These are phyloP conservation scores for Viridothelium virens DNA, from an alignment of 495 filamentous ascomycete species.

Conservation along the genomic window DNA sequence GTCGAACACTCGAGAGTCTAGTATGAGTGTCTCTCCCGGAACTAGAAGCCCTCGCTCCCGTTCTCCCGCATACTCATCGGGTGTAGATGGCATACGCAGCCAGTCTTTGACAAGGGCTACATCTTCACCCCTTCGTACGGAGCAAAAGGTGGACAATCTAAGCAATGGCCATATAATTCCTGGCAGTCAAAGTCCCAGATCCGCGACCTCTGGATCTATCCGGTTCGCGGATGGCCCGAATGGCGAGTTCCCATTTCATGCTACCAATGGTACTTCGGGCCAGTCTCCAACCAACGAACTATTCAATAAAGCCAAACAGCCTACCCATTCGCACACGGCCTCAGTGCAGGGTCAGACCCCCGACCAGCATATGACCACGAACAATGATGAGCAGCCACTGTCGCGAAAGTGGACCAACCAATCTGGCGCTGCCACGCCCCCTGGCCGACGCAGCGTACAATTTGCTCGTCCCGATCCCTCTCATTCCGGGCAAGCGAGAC, in stretches of 20 bases:
- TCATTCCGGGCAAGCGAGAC: slow-evolving; percentile 21
- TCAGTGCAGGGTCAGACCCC: neutral
- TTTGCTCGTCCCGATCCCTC: slow-evolving; percentile 31
- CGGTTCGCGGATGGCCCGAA: neutral
- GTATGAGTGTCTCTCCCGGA: slow-evolving; percentile 2
- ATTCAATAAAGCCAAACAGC: neutral
- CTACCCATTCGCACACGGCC: neutral
- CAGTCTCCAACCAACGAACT: slow-evolving; percentile 10
- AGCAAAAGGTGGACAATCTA: neutral
- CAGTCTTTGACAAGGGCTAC: neutral
- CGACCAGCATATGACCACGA: neutral
- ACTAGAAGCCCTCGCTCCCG: slow-evolving; percentile 3
- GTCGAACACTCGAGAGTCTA: slow-evolving; percentile 1
- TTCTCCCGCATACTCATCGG: neutral
- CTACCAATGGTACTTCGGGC: neutral
- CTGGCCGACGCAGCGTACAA: slow-evolving; percentile 36
- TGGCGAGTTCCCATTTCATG: slow-evolving; percentile 13
- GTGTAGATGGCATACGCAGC: neutral
- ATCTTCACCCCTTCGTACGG: slow-evolving; percentile 2
- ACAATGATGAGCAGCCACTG: slow-evolving; percentile 14
- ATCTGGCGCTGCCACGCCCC: slow-evolving; percentile 31
- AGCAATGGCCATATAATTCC: slow-evolving; percentile 2
- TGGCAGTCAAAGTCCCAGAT: neutral
- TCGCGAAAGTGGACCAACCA: slow-evolving; percentile 24
- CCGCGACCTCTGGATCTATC: neutral